These are phyloP conservation scores for Centella asiatica DNA, from an alignment of 129 eudicot genomes.

Conservation along the genomic window DNA sequence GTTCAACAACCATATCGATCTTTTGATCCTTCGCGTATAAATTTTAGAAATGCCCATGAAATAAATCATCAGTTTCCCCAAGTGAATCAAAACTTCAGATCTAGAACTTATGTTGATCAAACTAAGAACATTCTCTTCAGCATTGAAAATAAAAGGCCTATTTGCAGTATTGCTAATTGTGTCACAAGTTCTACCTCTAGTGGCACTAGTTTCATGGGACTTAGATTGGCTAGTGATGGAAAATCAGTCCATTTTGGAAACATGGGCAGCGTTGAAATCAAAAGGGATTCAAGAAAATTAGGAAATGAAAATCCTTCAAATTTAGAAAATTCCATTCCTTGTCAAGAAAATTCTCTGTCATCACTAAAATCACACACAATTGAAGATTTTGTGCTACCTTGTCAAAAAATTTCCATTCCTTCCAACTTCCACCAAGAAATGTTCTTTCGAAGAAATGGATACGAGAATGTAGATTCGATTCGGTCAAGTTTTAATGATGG, in stretches of 20 bases:
- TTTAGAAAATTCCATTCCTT: not conserved
- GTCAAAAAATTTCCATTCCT: no score
- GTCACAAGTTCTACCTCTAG: not conserved
- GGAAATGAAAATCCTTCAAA: not conserved
- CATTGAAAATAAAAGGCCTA: not conserved
- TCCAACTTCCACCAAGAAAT: no score
- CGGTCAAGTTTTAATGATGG: no score
- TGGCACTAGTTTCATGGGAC: constrained; percentile 10
- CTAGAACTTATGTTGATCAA: constrained; percentile 2
- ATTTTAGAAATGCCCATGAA: not conserved
- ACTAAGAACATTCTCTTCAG: constrained; percentile 8
- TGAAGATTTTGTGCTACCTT: no score
- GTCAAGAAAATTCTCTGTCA: not conserved
- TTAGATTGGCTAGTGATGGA: constrained; percentile 18
- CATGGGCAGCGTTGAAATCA: not conserved
- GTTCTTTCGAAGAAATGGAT: no score
- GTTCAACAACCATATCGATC: not conserved
- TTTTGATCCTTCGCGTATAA: not conserved
- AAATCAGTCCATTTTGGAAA: constrained; percentile 15
- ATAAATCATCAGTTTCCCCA: not conserved
- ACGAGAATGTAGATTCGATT: no score
- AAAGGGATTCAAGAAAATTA: not conserved
- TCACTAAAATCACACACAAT: no score
- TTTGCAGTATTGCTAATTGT: not conserved
- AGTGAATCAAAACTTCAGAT: not conserved